phyloP scores from a whole-genome alignment of 2,329 filamentous ascomycete genomes.

The Aspergillus fijiensis region DNA sequence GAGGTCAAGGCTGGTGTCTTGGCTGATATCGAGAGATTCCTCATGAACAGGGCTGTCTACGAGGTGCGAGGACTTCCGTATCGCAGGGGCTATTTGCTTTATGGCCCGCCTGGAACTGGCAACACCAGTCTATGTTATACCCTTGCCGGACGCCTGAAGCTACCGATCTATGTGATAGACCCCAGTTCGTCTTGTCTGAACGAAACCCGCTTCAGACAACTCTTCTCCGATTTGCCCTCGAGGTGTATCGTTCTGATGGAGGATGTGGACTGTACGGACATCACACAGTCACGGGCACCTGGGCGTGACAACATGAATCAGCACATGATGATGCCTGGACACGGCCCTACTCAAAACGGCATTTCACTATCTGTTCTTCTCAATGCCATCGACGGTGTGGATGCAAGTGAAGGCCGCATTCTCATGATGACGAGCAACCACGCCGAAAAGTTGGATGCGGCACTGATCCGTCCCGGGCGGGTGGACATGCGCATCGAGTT shows the following conservation, averaged over 20 bases:
- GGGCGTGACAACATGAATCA: background rate
- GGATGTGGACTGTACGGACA: constrained; percentile 57
- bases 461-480: background rate
- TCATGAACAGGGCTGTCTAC: constrained; percentile 68
- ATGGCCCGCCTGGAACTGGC: constrained; percentile 74
- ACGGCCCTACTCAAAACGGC: too few species aligned
- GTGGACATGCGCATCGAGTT: background rate
- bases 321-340: too few species aligned
- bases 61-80: constrained; percentile 73
- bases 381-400: background rate
- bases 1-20: constrained; percentile 66
- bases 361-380: background rate
- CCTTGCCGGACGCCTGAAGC: constrained; percentile 63
- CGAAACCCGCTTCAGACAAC: constrained; percentile 59
- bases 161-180: constrained; percentile 65
- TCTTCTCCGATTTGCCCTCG: constrained; percentile 62
- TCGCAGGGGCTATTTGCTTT: constrained; percentile 72
- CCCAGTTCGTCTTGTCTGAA: constrained; percentile 60
- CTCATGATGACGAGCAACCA: background rate
- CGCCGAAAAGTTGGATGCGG: background rate
- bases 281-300: background rate
- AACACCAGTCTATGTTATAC: constrained; percentile 70
- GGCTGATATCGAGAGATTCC: constrained; percentile 73
- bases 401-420: constrained; percentile 1
- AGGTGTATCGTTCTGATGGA: constrained; percentile 67